Conservation (phyloP, 495 filamentous ascomycete species). For the Immersiella caudata region DNA sequence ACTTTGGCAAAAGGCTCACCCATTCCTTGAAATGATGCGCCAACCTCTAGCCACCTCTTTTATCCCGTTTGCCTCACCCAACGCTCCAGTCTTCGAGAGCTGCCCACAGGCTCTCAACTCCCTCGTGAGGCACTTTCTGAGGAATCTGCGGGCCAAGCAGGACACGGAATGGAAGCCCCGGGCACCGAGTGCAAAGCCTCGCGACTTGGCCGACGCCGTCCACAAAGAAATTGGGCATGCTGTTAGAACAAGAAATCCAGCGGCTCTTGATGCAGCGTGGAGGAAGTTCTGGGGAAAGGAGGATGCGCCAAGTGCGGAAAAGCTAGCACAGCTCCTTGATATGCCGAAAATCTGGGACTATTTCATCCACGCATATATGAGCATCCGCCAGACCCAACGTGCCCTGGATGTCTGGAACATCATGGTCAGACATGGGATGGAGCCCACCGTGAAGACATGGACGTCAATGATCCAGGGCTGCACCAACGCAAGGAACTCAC, state of each 20-base stretch:
- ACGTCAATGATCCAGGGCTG: slow-evolving; percentile 66
- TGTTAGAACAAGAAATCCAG: slow-evolving; percentile 24
- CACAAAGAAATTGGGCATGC: slow-evolving; percentile 25
- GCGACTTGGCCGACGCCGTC: slow-evolving; percentile 2
- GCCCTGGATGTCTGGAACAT: slow-evolving; percentile 63
- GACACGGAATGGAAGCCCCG: background rate
- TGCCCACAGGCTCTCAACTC: background rate
- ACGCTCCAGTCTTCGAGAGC: background rate
- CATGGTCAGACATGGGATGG: slow-evolving; percentile 53
- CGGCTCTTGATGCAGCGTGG: slow-evolving; percentile 34
- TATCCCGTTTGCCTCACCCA: background rate
- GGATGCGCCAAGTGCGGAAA: slow-evolving; percentile 26
- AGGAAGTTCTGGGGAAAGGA: slow-evolving; percentile 36
- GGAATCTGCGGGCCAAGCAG: background rate
- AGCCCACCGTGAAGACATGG: slow-evolving; percentile 61
- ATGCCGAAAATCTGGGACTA: slow-evolving; percentile 50
- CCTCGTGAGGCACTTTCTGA: background rate
- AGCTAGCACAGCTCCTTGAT: slow-evolving; percentile 24
- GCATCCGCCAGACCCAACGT: slow-evolving; percentile 47
- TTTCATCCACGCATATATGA: slow-evolving; percentile 58
- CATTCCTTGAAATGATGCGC: slow-evolving; percentile 31
- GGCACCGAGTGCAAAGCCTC: background rate
- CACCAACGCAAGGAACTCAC: slow-evolving; percentile 46
- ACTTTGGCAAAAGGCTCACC: slow-evolving; percentile 24
- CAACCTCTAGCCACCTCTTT: background rate